phyloP scores from a whole-genome alignment of 768 basidiomycete genomes.

The Hemileccinum impolitum region DNA sequence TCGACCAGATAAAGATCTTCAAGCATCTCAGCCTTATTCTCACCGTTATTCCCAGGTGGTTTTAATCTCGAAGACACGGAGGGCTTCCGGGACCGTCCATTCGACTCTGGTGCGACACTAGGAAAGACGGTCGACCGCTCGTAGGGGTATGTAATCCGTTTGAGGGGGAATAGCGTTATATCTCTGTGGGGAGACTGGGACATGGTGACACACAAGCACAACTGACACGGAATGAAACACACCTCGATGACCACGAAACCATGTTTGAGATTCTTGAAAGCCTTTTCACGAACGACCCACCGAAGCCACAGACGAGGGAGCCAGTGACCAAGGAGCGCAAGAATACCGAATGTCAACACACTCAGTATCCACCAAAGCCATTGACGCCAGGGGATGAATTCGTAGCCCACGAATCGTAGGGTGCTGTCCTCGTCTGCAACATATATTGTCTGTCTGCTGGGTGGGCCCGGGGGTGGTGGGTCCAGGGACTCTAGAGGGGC shows the following conservation, averaged over 20 bases:
- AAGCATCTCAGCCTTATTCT: constrained; percentile 37
- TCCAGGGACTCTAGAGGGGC: constrained; percentile 55
- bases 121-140: constrained; percentile 80
- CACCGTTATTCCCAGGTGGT: constrained; percentile 31
- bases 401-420: constrained; percentile 84
- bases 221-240: constrained; percentile 23
- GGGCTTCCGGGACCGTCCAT: constrained; percentile 21
- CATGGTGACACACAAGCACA: constrained; percentile 21
- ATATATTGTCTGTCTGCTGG: constrained; percentile 82
- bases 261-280: constrained; percentile 65
- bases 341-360: constrained; percentile 61
- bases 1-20: constrained; percentile 67
- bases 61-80: constrained; percentile 28
- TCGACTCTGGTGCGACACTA: constrained; percentile 26
- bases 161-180: constrained; percentile 71
- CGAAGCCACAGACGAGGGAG: constrained; percentile 88
- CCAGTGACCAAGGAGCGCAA: constrained; percentile 89
- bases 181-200: constrained; percentile 80
- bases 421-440: constrained; percentile 88
- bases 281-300: constrained; percentile 79
- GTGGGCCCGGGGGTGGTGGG: constrained; percentile 77
- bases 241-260: constrained; percentile 93
- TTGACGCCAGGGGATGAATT: constrained; percentile 57
- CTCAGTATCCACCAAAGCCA: constrained; percentile 72
- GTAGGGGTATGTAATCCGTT: constrained; percentile 69